These are phyloP conservation scores for Nicotiana obtusifolia DNA, from an alignment of 257 asterid genomes.

Conservation along the genomic window DNA sequence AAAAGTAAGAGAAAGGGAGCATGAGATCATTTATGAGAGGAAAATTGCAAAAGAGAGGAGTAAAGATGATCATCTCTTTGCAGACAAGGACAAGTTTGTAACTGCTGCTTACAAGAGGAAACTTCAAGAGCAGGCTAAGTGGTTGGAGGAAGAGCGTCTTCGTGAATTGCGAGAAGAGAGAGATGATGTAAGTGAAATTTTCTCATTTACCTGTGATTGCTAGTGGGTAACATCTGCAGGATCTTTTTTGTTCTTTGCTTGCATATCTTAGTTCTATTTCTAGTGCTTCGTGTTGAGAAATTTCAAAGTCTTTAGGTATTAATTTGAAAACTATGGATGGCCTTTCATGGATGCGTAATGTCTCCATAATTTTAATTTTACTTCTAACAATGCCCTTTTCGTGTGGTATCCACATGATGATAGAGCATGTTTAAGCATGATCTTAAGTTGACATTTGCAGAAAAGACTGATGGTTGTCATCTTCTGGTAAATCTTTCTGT, in stretches of 20 bases:
- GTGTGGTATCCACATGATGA: not conserved
- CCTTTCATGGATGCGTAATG: not conserved
- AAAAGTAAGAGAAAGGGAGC: conserved; percentile 80
- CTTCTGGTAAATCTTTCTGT: not conserved
- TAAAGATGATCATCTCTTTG: conserved; percentile 68
- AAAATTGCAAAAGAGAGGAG: conserved; percentile 92
- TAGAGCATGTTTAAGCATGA: not conserved
- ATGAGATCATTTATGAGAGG: conserved; percentile 74
- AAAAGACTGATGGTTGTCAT: not conserved
- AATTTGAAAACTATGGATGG: not conserved
- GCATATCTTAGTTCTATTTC: not conserved
- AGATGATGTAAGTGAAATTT: conserved; percentile 59
- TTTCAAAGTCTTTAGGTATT: not conserved
- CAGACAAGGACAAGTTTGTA: conserved; percentile 76
- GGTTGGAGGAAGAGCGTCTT: conserved; percentile 85
- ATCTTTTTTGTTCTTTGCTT: not conserved
- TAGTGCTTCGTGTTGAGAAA: not conserved
- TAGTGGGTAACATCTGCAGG: not conserved
- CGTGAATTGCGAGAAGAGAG: conserved; percentile 70
- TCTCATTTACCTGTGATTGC: not conserved
- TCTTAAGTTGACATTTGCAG: not conserved
- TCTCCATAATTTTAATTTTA: not conserved
- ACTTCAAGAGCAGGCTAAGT: conserved; percentile 88
- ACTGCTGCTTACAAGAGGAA: conserved; percentile 88
- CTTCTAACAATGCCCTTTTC: not conserved